A percentile compares a stretch with the other conserved stretches of the same genome.
Conservation (phyloP, 1,284 basidiomycete genomes). For the Hemileia vastatrix region DNA sequence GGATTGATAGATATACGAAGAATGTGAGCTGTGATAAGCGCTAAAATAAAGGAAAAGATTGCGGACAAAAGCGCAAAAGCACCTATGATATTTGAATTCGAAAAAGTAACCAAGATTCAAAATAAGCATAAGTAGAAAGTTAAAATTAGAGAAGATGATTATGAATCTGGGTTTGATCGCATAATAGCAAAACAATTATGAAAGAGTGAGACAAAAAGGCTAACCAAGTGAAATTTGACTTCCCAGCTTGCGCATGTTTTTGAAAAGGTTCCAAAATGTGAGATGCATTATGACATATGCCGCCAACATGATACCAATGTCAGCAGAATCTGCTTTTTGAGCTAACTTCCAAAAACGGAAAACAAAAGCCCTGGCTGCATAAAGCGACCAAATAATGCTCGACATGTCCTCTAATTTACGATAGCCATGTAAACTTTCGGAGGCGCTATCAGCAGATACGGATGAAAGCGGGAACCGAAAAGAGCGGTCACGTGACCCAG, state of each 20-base stretch:
- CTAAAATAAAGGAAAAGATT: constrained; percentile 76
- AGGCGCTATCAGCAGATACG: neutral
- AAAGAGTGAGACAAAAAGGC: constrained; percentile 12
- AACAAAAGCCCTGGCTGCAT: constrained; percentile 68
- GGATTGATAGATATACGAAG: constrained; percentile 83
- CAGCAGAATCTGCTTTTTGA: constrained; percentile 84
- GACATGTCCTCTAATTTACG: constrained; percentile 56
- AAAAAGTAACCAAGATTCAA: too few species aligned
- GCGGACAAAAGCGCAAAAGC: constrained; percentile 72
- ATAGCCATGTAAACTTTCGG: neutral
- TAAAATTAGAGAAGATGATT: constrained; percentile 9
- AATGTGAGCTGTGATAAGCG: constrained; percentile 72
- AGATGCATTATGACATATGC: constrained; percentile 94
- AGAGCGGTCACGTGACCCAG: too few species aligned
- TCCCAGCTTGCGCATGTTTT: constrained; percentile 66
- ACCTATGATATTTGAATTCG: too few species aligned
- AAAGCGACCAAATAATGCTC: constrained; percentile 72
- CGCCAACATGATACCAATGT: constrained; percentile 88
- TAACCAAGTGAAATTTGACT: constrained; percentile 73
- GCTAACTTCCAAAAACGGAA: constrained; percentile 76
- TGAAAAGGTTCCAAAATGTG: constrained; percentile 82
- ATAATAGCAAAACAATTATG: neutral
- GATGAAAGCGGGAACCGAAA: constrained; percentile 10
- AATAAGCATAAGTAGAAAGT: constrained; percentile 27
- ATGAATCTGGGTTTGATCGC: neutral